Base-by-base conservation (phyloP, 1,284 basidiomycete species). In the Ustilago esculenta region DNA sequence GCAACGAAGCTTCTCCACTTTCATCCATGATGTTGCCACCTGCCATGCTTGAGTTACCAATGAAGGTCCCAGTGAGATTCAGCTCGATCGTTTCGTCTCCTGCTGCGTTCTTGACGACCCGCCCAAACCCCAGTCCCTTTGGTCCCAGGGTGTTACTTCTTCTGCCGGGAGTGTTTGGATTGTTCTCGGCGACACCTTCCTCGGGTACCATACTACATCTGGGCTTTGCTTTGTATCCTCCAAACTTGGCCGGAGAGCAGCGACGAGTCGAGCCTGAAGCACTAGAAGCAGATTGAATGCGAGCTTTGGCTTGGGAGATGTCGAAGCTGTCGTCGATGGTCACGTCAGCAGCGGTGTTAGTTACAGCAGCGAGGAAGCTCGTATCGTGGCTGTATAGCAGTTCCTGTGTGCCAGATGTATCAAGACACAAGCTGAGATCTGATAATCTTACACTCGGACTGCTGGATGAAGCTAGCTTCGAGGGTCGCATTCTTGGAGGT, bases 321-420 rank as follows among this genome's bases (percentile, higher is more conserved):
- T 70, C 67, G 33, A 70, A 70, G 36, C 60, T 64, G 45, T 70
- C 67, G 21, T 64, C 56, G 27, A 70, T 59, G 1, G 67, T 70
- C 8, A 70, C 56, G 35, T 69, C 66, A 3, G 66, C 66, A 24
- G 53, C 64, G 1, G 60, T 53, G 39, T 50, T 65, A 11, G 42
- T 51, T 5, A 52, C 46, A 11, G 58, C 54, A 27, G 41, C 51
- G 21, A 70, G 46, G 52, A 70, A 64, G 52, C 59, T 63, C 4
- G 59, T 43, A 21, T 59, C 51, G 15, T 63, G 45, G 25, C 60
- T 59, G 37, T 52, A 54, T 21, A 70, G 40, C 5, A 64, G 48
- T 20, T 64, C 60, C 14, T 64, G 55, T 0, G 55, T 59, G 23
- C 55, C 56, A 1, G 55, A 56, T 2, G 59, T 58, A 29, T 70